These are phyloP conservation scores for Tetracladium marchalianum DNA, from an alignment of 495 filamentous ascomycete species.

Conservation along the genomic window DNA sequence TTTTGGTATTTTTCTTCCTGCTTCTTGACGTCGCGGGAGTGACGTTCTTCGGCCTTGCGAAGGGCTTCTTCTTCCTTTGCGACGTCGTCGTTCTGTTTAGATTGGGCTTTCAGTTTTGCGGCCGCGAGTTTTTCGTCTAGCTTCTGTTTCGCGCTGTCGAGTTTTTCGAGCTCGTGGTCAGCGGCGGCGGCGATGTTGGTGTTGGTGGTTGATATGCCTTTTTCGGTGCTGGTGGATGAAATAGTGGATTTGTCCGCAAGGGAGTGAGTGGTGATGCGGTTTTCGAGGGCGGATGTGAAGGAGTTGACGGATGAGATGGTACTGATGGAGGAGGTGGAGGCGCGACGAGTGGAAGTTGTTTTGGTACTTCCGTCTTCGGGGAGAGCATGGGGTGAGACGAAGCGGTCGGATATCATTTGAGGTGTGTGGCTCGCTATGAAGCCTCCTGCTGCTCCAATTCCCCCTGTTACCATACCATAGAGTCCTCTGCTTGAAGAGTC, in stretches of 20 bases:
- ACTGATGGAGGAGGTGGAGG: slow-evolving; percentile 18
- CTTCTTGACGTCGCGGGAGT: slow-evolving; percentile 48
- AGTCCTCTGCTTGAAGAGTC: slow-evolving; percentile 26
- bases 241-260: slow-evolving; percentile 20
- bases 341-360: slow-evolving; percentile 10
- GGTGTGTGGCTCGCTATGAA: slow-evolving; percentile 26
- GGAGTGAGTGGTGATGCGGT: slow-evolving; percentile 11
- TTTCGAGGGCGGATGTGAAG: slow-evolving; percentile 36
- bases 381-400: slow-evolving; percentile 24
- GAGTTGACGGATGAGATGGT: slow-evolving; percentile 26
- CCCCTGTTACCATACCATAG: slow-evolving; percentile 39
- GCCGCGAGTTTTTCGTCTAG: slow-evolving; percentile 58
- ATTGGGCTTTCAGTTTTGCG: slow-evolving; percentile 33
- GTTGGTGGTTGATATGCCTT: not conserved
- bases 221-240: slow-evolving; percentile 16
- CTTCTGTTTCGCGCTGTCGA: slow-evolving; percentile 58
- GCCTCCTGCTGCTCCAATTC: slow-evolving; percentile 31
- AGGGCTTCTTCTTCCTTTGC: slow-evolving; percentile 37
- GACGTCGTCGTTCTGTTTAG: slow-evolving; percentile 28
- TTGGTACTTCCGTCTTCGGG: not conserved
- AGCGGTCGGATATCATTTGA: slow-evolving; percentile 30
- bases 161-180: slow-evolving; percentile 45
- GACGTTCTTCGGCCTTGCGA: slow-evolving; percentile 46
- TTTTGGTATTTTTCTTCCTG: slow-evolving; percentile 54
- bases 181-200: slow-evolving; percentile 4